Evolutionary conservation across 2,329 filamentous ascomycete genomes (phyloP), one percentile per base, ranked within the genome.

Genomic region (Ophiostoma quercus): DNA sequence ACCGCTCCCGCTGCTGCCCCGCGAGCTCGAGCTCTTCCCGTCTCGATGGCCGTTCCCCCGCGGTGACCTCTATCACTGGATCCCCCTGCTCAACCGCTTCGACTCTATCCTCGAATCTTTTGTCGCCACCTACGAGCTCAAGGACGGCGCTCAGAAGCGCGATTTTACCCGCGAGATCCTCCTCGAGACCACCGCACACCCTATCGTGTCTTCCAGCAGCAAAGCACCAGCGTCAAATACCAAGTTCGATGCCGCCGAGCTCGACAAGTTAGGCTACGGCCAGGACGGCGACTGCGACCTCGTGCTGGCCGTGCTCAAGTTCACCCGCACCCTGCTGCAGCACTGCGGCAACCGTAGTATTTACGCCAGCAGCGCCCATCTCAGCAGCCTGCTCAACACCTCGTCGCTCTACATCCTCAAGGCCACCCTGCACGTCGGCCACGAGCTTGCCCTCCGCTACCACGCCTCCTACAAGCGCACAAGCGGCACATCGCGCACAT

Each of bases 61-160:
- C 78, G 96, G 95, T 72, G 95, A 99, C 78, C 83, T 98, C 39
- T 98, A 98, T 78, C 94, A 99, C 83, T 99, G 96, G 96, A 97
- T 99, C 74, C 90, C 92, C 37, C 85, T 97, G 32, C 82, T 99
- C 71, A 96, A 99, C 79, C 90, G 93, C 71, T 98, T 99, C 79
- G 95, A 99, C 79, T 87, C 87, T 76, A 88, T 98, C 73, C 82
- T 99, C 57, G 92, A 96, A 75, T 83, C 87, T 54, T 93, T 96
- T 78, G 92, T 89, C 79, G 84, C 87, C 70, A 89, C 88, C 73
- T 99, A 99, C 81, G 88, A 88, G 72, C 83, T 99, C 70, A 87
- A 88, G 72, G 85, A 90, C 71, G 92, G 92, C 0, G 92, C 93
- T 1, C 96, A 99, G 79, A 87, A 84, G 66, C 86, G 88, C 74